Base-by-base conservation (phyloP, 2,329 filamentous ascomycete genomes). In the Fusarium torreyae region DNA sequence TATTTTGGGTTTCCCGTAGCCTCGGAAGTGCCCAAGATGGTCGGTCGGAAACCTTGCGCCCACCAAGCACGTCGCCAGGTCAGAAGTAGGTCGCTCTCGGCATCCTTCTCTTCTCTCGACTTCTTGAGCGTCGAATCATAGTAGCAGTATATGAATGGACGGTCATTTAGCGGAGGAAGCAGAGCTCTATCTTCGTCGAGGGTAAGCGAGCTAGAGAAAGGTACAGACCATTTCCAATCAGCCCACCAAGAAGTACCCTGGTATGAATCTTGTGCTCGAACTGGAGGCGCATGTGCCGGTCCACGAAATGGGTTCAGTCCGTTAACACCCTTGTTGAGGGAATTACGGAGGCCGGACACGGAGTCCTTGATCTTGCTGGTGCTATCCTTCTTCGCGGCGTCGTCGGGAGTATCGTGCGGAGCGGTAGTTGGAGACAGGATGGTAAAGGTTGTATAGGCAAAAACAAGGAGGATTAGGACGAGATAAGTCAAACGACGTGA, bases 61-160 rank as follows among this genome's bases (percentile, higher is more conserved):
- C 94, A 98, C 94, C 95, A 98, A 4, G 95, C 94, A 45, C 94
- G 88, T 63, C 94, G 88, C 96, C 96, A 98, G 54, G 92, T 91
- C 59, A 97, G 83, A 49, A 98, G 85, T 62, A 98, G 82, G 61
- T 91, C 87, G 75, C 91, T 91, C 77, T 98, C 93, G 6, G 93
- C 92, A 63, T 92, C 87, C 72, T 88, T 88, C 51, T 88, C 86
- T 18, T 87, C 86, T 49, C 87, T 84, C 33, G 91, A 87, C 78
- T 91, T 91, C 64, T 86, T 81, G 18, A 84, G 78, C 6, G 87
- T 88, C 13, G 88, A 83, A 75, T 97, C 94, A 78, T 97, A 97
- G 80, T 95, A 98, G 68, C 94, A 97, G 81, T 97, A 98, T 56
- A 98, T 90, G 1, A 89, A 86, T 24, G 91, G 89, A 22, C 95